These are phyloP conservation scores for Trichoderma gamsii DNA, from an alignment of 495 filamentous ascomycete genomes.

Conservation along the genomic window DNA sequence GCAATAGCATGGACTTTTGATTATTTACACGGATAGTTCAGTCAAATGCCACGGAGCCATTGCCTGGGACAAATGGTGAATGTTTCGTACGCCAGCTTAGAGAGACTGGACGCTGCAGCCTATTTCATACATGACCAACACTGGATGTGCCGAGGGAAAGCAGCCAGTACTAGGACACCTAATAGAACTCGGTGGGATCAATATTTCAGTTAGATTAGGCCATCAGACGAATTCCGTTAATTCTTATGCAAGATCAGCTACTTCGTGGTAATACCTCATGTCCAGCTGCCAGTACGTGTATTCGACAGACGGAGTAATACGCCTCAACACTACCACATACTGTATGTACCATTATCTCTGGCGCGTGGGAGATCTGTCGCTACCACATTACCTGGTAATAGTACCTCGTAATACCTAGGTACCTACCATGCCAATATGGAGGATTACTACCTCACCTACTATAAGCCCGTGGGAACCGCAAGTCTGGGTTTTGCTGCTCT, in stretches of 20 bases:
- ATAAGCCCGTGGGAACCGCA: not conserved
- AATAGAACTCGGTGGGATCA: too few species aligned
- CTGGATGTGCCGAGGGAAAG: not conserved
- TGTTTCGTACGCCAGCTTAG: too few species aligned
- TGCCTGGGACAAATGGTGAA: too few species aligned
- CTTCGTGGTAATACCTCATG: not conserved
- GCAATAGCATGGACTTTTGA: too few species aligned
- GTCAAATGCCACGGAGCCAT: too few species aligned
- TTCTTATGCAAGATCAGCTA: not conserved
- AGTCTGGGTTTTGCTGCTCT: not conserved
- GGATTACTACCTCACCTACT: not conserved
- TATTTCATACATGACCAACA: not conserved
- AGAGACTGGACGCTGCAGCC: too few species aligned
- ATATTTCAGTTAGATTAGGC: constrained; percentile 11
- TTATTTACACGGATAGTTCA: too few species aligned
- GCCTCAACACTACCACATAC: not conserved
- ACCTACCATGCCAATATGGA: not conserved
- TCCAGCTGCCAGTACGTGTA: not conserved
- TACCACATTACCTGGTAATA: too few species aligned
- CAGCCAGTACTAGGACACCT: not conserved
- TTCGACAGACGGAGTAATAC: not conserved
- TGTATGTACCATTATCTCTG: too few species aligned
- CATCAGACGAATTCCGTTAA: not conserved
- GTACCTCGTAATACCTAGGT: too few species aligned
- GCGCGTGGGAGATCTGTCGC: too few species aligned